phyloP scores from a whole-genome alignment of 2,329 filamentous ascomycete species.

The Lojkania enalia region DNA sequence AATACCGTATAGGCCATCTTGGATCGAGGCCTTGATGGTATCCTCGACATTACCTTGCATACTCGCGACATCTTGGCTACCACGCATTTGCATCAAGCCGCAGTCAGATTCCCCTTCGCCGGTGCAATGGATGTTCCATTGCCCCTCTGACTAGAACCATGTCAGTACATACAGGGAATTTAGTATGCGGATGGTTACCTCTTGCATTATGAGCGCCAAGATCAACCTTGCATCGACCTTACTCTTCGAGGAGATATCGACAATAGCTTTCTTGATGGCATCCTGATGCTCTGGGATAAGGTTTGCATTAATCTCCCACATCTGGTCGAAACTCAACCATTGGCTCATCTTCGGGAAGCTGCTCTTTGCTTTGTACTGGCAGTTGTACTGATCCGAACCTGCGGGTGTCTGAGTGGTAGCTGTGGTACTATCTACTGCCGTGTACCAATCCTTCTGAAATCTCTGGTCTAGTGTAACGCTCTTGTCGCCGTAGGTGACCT shows the following conservation, averaged over 20 bases:
- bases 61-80: conserved; percentile 8
- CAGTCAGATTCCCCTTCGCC: conserved; percentile 12
- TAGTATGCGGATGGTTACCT: conserved; percentile 10
- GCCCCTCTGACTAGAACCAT: conserved; percentile 15
- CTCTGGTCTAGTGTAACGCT: no score
- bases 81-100: conserved; percentile 22
- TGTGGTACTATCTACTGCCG: no score
- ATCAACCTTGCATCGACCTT: conserved; percentile 22
- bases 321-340: conserved; percentile 17
- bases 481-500: background rate
- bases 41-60: conserved; percentile 4
- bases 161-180: conserved; percentile 2
- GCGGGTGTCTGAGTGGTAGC: no score
- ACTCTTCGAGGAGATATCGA: conserved; percentile 10
- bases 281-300: conserved; percentile 10
- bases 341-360: background rate
- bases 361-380: no score
- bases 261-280: conserved; percentile 16
- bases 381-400: background rate
- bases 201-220: conserved; percentile 20
- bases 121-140: conserved; percentile 17
- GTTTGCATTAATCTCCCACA: conserved; percentile 21
- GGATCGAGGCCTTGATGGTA: conserved; percentile 20
- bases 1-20: conserved; percentile 16
- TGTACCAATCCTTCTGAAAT: no score